Conservation (phyloP, 192 early-diverging fungal genomes). For the Coemansia sp. region DNA sequence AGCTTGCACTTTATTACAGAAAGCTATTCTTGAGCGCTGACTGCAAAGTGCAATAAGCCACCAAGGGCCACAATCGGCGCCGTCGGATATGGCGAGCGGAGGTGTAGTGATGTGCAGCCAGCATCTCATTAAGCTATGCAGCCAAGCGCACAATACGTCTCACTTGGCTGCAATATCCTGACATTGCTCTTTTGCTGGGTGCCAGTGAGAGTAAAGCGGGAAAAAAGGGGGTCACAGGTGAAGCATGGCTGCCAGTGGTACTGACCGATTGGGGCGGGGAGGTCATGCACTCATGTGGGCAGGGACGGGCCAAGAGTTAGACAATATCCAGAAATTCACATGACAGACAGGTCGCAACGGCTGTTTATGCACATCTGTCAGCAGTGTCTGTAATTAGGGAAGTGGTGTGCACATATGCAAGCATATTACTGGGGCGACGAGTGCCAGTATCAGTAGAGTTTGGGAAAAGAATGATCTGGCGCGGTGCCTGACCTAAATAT, state of each 20-base stretch:
- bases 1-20: no score
- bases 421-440: not conserved
- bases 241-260: not conserved
- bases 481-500: not conserved
- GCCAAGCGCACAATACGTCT: slow-evolving; percentile 1
- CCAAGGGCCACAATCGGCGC: not conserved
- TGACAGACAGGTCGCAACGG: not conserved
- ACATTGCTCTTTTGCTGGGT: not conserved
- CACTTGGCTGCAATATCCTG: not conserved
- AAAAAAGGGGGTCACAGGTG: slow-evolving; percentile 7
- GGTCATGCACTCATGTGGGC: not conserved
- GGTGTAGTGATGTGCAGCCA: not conserved
- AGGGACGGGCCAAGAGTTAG: slow-evolving; percentile 4
- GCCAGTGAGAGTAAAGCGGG: slow-evolving; percentile 1
- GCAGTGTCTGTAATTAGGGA: not conserved
- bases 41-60: not conserved
- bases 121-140: not conserved
- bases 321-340: not conserved
- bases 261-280: not conserved
- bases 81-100: slow-evolving; percentile 3
- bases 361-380: not conserved
- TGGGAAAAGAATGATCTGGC: not conserved
- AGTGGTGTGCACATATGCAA: not conserved
- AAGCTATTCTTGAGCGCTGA: no score
- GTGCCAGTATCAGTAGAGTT: slow-evolving; percentile 1